Evolutionary conservation across 495 filamentous ascomycete species (phyloP).

Genomic region (Oidiodendron maius): DNA sequence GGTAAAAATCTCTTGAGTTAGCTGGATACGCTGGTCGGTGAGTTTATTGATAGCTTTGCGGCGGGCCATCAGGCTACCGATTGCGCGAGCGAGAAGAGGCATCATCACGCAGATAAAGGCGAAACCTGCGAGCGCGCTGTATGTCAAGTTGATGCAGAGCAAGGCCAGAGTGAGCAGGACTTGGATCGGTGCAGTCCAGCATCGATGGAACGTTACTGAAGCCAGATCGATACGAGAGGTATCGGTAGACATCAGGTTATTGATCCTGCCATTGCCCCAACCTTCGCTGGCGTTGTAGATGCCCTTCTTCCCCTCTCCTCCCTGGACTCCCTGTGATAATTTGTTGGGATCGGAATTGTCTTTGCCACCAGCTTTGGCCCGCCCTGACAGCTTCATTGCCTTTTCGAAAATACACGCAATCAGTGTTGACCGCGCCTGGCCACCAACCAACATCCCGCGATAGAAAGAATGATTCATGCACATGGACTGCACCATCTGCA

Average conservation of each 20-base stretch:
- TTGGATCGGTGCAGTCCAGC: not conserved
- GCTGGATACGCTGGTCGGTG: not conserved
- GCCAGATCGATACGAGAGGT: not conserved
- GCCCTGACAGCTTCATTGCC: not conserved
- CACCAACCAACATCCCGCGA: not conserved
- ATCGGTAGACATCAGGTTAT: not conserved
- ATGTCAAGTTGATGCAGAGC: not conserved
- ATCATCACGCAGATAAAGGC: not conserved
- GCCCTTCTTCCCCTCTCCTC: too few relatives aligned
- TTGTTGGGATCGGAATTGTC: too few relatives aligned
- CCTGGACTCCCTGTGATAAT: too few relatives aligned
- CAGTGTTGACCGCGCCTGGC: not conserved
- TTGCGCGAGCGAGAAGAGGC: not conserved
- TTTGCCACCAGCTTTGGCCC: not conserved
- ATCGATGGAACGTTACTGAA: not conserved
- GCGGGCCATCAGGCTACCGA: not conserved
- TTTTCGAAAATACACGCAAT: not conserved
- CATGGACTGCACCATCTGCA: not conserved
- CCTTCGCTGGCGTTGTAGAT: not conserved
- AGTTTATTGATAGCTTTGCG: not conserved
- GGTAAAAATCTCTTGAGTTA: not conserved
- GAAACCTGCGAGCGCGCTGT: not conserved
- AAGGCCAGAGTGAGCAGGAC: not conserved
- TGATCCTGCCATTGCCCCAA: not conserved
- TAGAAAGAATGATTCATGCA: not conserved